Evolutionary conservation across 371 early-diverging fungal genomes (phyloP), one percentile per base, ranked within the genome.

Genomic region (Umbelopsis sp.): DNA sequence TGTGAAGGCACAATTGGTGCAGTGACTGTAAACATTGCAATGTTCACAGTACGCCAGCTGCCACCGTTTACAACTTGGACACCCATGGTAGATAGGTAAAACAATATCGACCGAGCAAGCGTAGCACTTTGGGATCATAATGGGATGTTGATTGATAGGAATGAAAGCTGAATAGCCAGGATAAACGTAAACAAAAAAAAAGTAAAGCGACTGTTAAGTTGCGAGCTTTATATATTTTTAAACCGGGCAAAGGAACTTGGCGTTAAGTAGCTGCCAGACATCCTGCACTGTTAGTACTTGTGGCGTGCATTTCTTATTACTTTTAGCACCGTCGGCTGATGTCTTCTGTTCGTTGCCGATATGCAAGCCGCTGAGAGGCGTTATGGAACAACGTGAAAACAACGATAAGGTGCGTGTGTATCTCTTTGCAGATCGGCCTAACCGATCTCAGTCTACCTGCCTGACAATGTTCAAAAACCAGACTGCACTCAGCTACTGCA

Each of bases 21-120:
- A 57, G 35, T 57, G 57, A 16, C 57, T 57, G 18, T 57, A 57
- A n/a, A 57, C 29, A 57, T 57, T 57, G 35, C 57, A 57, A 18
- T 35, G 18, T 57, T 57, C 57, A 35, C 57, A 57, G 18, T 57
- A 57, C 29, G 57, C 57, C 35, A 57, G 35, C 14, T 57, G 57
- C 35, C 57, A 57, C 11, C 57, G 57, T 18, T 57, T 57, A 12
- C 57, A 57, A 57, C 57, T 29, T 35, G 57, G 57, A 18, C 57
- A 57, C 12, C 57, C 29, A 57, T 57, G 57, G 18, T 57, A 57
- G 3, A 57, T 57, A 3, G 57, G 57, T 18, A 57, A 1, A 12
- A 57, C 57, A 18, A 57, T 57, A 35, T 57, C 57, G 16, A 57
- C 57, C 7, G 57, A 29, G 35, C 57, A 57, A 35, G 57, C 57